These are phyloP conservation scores for Aspergillus spinulosporus DNA, from an alignment of 2,329 filamentous ascomycete genomes.

Conservation along the genomic window DNA sequence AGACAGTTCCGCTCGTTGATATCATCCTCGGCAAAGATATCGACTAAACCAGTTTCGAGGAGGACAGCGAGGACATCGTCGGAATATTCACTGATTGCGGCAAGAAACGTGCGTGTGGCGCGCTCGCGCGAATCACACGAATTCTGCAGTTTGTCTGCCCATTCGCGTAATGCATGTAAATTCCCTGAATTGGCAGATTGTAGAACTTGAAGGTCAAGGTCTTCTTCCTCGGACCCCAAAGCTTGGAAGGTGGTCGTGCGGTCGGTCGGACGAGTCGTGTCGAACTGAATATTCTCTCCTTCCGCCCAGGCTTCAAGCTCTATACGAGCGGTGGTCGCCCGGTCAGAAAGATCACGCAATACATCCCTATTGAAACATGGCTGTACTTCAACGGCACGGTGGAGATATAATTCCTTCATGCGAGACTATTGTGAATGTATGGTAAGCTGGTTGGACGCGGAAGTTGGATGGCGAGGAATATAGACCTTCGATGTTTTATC, in stretches of 20 bases:
- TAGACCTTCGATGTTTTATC: constrained; percentile 93
- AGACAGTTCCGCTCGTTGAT: constrained; percentile 97
- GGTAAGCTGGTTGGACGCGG: constrained; percentile 32
- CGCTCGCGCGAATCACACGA: constrained; percentile 68
- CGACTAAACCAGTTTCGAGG: constrained; percentile 76
- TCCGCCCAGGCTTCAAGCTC: constrained; percentile 97
- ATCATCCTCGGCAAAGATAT: constrained; percentile 91
- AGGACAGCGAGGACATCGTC: constrained; percentile 73
- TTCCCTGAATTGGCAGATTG: constrained; percentile 83
- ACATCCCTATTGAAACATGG: constrained; percentile 98
- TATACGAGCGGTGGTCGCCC: constrained; percentile 92
- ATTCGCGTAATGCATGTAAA: constrained; percentile 72
- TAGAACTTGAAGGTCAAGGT: constrained; percentile 83
- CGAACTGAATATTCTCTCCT: constrained; percentile 87
- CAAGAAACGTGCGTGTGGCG: constrained; percentile 85
- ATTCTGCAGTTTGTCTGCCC: constrained; percentile 69
- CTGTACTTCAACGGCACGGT: constrained; percentile 92
- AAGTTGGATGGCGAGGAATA: constrained; percentile 7
- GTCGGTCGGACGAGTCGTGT: constrained; percentile 50
- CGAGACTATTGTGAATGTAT: constrained; percentile 61
- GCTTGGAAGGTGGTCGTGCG: constrained; percentile 29
- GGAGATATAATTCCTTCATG: constrained; percentile 96
- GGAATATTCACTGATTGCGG: constrained; percentile 82
- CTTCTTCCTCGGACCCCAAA: constrained; percentile 75
- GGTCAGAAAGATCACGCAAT: constrained; percentile 93